Percentiles rank a stretch among this genome's conserved stretches.
These are phyloP conservation scores for Jamesozyma rosinii DNA, from an alignment of 805 yeast genomes.

Conservation along the genomic window DNA sequence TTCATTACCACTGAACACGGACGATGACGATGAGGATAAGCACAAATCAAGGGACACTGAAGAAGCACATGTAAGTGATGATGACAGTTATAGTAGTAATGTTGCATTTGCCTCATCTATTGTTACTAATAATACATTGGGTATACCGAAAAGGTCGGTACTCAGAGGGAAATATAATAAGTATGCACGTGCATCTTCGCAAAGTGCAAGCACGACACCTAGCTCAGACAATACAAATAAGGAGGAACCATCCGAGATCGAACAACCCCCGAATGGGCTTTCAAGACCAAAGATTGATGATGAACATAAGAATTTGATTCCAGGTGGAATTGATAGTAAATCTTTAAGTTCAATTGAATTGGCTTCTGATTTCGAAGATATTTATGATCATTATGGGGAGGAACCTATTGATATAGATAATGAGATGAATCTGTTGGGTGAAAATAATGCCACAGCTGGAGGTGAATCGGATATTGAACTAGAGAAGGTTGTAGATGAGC, in stretches of 20 bases:
- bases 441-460: background rate
- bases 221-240: background rate
- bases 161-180: conserved; percentile 41
- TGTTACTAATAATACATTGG: conserved; percentile 15
- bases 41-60: background rate
- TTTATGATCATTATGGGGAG: conserved; percentile 18
- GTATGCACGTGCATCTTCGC: conserved; percentile 32
- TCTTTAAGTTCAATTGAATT: background rate
- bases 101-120: conserved; percentile 24
- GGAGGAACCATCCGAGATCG: background rate
- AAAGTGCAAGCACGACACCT: background rate
- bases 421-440: background rate
- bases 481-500: background rate
- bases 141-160: conserved; percentile 25
- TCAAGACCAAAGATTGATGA: background rate
- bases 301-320: background rate
- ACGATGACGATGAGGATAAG: background rate
- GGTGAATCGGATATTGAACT: background rate
- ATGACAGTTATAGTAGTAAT: background rate
- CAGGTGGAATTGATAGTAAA: background rate
- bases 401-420: conserved; percentile 13
- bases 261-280: background rate
- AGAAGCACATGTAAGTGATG: background rate
- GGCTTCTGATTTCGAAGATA: conserved; percentile 11
- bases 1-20: background rate